Base-by-base conservation (phyloP, 176 grass and related monocot genomes). In the Chrysopogon serrulatus region DNA sequence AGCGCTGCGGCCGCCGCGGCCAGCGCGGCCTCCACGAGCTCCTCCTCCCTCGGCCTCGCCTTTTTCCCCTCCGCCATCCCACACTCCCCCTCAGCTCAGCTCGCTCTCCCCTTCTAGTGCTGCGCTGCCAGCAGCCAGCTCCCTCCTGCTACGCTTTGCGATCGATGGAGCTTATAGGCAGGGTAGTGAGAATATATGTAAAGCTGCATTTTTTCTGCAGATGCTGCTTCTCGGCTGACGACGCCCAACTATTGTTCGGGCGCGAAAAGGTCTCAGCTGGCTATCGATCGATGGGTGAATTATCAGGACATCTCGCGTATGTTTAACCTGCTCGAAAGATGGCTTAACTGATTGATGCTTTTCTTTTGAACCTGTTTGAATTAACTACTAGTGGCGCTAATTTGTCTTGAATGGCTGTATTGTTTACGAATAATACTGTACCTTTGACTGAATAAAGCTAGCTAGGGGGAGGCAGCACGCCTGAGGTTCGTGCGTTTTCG, bases 11-110 rank as follows among this genome's bases (percentile, higher is more conserved):
- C 96, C 4, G 89, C 96, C 42, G 93, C 92, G 0, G 83, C 89
- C 71, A 98, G 80, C 51, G 91, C 93, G 1, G 80, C 85, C 87
- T 94, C 96, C 65, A 95, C 73, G 19, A 95, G 87, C 73, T 95
- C 96, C 85, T 92, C 93, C 43, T 94, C 91, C 73, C 89, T 78
- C 56, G 62, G 54, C 33, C 34, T 41, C 48, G 79, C 84, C 85
- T 81, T 90, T 77, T 87, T 81, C 54, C 68, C 84, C 87, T 67
- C 84, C 57, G 75, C 83, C 83, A 90, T 86, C 74, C 11, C 75
- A 65, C 67, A 39, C 62, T 17, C 71, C 26, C 34, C 37, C 49
- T 48, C 30, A 15, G 31, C 71, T 30, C 69, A 30, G 69, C 69
- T 72, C 68, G 2, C 60, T 71, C 31, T 43, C 56, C 41, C 36